Percentiles rank a stretch among this genome's conserved stretches.
phyloP scores from a whole-genome alignment of 177 flowering plant genomes.

The Vitis hybrid region DNA sequence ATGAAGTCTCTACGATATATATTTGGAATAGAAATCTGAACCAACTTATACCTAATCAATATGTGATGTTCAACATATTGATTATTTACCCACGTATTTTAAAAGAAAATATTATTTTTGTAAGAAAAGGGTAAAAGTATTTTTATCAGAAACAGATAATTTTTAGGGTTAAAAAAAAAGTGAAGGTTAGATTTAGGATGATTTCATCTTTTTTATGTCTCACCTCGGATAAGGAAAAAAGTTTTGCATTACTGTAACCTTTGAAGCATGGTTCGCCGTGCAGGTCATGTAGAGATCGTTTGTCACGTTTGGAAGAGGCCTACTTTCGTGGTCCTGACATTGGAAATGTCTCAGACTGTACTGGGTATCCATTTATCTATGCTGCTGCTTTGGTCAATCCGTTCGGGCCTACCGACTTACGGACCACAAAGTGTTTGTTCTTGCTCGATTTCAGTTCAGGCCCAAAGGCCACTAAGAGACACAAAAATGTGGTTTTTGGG shows the following conservation, averaged over 20 bases:
- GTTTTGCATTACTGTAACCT: constrained; percentile 5
- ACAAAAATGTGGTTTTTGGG: constrained; percentile 2
- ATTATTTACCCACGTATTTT: no score
- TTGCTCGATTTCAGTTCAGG: not conserved
- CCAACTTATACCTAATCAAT: no score
- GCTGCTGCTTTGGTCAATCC: constrained; percentile 24
- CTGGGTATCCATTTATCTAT: constrained; percentile 19
- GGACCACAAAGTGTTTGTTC: constrained; percentile 24
- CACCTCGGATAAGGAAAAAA: no score
- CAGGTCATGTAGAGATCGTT: constrained; percentile 2
- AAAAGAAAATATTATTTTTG: no score
- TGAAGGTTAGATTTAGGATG: no score
- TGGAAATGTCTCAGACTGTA: constrained; percentile 12
- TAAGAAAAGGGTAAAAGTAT: no score
- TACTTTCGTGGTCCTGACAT: not conserved
- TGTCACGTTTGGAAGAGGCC: not conserved
- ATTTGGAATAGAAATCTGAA: no score
- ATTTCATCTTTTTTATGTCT: no score
- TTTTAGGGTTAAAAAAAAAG: no score
- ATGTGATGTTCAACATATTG: no score
- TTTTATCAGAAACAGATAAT: no score
- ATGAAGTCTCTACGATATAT: no score
- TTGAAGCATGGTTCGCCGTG: constrained; percentile 13
- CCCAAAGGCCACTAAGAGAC: not conserved
- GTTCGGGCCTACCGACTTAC: constrained; percentile 22